Evolutionary conservation across 2,329 filamentous ascomycete species (phyloP).

Genomic region (Corynespora cassiicola): DNA sequence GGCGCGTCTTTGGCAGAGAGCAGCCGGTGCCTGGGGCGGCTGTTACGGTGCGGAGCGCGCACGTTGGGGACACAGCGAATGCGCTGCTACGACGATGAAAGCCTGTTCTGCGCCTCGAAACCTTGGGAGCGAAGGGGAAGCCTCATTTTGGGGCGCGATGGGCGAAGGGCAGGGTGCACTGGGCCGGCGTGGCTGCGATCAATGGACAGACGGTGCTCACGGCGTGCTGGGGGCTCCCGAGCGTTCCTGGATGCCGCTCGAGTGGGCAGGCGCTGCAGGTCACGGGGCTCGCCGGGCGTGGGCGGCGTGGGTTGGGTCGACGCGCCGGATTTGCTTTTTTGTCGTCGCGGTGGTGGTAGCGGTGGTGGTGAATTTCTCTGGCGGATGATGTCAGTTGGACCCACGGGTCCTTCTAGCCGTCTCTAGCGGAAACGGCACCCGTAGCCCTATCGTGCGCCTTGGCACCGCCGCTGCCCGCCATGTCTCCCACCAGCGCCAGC

Average conservation of each 20-base stretch:
- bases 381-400: conserved; percentile 13
- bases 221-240: too few species aligned
- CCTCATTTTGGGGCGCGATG: conserved; percentile 12
- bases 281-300: too few species aligned
- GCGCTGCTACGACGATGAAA: conserved; percentile 25
- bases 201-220: neutral
- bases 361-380: too few species aligned
- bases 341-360: too few species aligned
- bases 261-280: too few species aligned
- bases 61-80: conserved; percentile 34
- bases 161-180: conserved; percentile 12
- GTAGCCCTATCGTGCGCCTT: too few species aligned
- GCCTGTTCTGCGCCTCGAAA: conserved; percentile 16
- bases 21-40: conserved; percentile 33
- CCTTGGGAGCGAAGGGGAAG: conserved; percentile 2
- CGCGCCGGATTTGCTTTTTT: too few species aligned
- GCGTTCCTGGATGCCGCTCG: too few species aligned
- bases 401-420: conserved; percentile 2
- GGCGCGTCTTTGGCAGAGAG: conserved; percentile 35
- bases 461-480: too few species aligned
- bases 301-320: too few species aligned
- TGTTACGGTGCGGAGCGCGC: conserved; percentile 30
- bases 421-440: conserved; percentile 5
- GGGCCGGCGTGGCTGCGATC: conserved; percentile 1
- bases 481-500: too few species aligned